These are phyloP conservation scores for Aspergillus udagawae DNA, from an alignment of 2,329 filamentous ascomycete species.

Conservation along the genomic window DNA sequence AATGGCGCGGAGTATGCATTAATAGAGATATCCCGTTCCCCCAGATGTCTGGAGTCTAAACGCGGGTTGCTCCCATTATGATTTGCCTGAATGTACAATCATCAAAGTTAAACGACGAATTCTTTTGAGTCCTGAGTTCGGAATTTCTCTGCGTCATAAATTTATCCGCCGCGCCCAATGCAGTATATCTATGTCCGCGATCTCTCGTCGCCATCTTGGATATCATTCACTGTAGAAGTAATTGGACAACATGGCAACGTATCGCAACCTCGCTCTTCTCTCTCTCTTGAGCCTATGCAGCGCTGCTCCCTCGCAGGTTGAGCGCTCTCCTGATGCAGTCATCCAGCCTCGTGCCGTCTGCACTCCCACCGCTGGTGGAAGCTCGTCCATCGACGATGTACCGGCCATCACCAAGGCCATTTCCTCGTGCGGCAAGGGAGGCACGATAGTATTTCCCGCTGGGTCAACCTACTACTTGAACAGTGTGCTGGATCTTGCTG, in stretches of 20 bases:
- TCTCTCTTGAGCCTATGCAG: background rate
- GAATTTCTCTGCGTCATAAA: too few species aligned
- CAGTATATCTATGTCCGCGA: background rate
- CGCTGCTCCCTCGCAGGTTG: conserved; percentile 2
- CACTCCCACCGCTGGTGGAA: conserved; percentile 28
- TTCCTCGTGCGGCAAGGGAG: conserved; percentile 38
- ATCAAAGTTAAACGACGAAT: too few species aligned
- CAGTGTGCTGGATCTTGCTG: conserved; percentile 41
- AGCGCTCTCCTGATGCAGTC: background rate
- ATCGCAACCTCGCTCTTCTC: background rate
- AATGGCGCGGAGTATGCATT: too few species aligned
- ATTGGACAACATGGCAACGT: background rate
- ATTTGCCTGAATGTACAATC: too few species aligned
- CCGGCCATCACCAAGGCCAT: conserved; percentile 45
- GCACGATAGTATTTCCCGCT: conserved; percentile 44
- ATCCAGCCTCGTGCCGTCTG: conserved; percentile 25
- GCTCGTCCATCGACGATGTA: conserved; percentile 37
- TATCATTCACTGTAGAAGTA: background rate
- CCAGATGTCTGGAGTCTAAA: too few species aligned
- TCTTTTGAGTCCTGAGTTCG: background rate
- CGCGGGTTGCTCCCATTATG: too few species aligned
- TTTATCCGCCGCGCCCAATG: background rate
- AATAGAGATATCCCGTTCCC: too few species aligned
- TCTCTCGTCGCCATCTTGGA: background rate
- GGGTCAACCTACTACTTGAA: conserved; percentile 42